Base-by-base conservation (phyloP, 306 rosid species). In the Gynostemma pentaphyllum region DNA sequence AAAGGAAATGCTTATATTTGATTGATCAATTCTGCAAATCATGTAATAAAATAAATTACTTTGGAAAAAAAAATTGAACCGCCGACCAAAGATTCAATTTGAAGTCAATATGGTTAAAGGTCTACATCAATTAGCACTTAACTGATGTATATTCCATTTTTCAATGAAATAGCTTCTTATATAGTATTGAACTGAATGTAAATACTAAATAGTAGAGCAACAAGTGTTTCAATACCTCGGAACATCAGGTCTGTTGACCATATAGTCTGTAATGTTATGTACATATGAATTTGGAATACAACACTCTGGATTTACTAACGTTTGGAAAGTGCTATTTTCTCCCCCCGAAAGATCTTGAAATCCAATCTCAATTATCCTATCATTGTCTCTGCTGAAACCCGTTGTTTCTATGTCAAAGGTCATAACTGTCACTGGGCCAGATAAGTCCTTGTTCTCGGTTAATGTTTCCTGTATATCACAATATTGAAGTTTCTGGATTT, bases 341-440 rank as follows among this genome's bases (percentile, higher is more conserved):
- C 99, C 99, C 14, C 99, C 99, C 21, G 65, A 70, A 71, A 88
- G 96, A 80, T 78, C 95, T 69, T 82, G 85, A 72, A 86, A 66
- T 37, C 85, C 99, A 62, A 92, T 69, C 79, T 92, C 96, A 66
- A 92, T 72, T 45, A 88, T 84, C 70, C 95, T 56, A 4, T 71
- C 94, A 0, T 45, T 47, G 41, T 62, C 74, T 84, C 85, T 72
- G 69, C 78, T 69, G 6, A 92, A 59, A 50, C 96, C 98, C 15
- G 95, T 86, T 51, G 98, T 92, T 67, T 92, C 98, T 45, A 74
- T 64, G 67, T 92, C 96, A 56, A 92, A 86, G 71, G 67, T 77
- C 61, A 92, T 67, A 63, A 78, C 61, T 30, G 96, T 86, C 77
- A 83, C 78, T 47, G 78, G 70, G 65, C 64, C 61, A 37, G 85